Evolutionary conservation across 2,329 filamentous ascomycete genomes (phyloP).

Genomic region (Calonectria multiphialidica): DNA sequence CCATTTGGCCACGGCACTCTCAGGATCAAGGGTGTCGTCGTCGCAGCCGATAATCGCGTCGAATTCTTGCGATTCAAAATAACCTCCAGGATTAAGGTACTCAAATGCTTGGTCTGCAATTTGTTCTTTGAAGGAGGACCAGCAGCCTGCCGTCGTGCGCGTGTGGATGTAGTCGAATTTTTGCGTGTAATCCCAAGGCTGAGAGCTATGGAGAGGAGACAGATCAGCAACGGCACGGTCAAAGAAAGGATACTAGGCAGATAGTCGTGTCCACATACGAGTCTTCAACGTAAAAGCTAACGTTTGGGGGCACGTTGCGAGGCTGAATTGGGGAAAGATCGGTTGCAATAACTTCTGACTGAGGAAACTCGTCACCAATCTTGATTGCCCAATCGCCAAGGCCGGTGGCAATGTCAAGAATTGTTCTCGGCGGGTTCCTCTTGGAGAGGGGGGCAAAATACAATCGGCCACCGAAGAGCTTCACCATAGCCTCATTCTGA

Average conservation of each 20-base stretch:
- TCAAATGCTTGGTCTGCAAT: constrained; percentile 65
- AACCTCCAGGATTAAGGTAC: constrained; percentile 64
- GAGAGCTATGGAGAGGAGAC: constrained; percentile 49
- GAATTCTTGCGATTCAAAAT: constrained; percentile 66
- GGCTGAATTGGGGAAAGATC: constrained; percentile 79
- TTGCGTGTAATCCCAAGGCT: constrained; percentile 65
- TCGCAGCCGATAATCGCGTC: constrained; percentile 55
- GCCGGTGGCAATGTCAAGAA: constrained; percentile 60
- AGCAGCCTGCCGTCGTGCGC: constrained; percentile 62
- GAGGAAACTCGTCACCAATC: constrained; percentile 72
- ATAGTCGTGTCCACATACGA: constrained; percentile 45
- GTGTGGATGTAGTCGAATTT: constrained; percentile 68
- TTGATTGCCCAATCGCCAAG: constrained; percentile 74
- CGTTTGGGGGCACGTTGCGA: constrained; percentile 75
- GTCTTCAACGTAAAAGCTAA: constrained; percentile 81
- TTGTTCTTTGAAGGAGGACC: constrained; percentile 60
- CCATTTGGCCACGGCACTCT: constrained; percentile 55
- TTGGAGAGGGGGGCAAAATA: constrained; percentile 58
- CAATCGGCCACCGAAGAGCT: constrained; percentile 53
- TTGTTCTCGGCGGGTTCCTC: constrained; percentile 49
- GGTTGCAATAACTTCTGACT: constrained; percentile 70
- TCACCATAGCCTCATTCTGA: constrained; percentile 53
- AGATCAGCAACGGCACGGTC: neutral
- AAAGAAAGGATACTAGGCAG: neutral
- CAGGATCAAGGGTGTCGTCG: constrained; percentile 56